Evolutionary conservation across 1,139 yeast genomes (phyloP).

Genomic region (Oligophagozyma castellii): DNA sequence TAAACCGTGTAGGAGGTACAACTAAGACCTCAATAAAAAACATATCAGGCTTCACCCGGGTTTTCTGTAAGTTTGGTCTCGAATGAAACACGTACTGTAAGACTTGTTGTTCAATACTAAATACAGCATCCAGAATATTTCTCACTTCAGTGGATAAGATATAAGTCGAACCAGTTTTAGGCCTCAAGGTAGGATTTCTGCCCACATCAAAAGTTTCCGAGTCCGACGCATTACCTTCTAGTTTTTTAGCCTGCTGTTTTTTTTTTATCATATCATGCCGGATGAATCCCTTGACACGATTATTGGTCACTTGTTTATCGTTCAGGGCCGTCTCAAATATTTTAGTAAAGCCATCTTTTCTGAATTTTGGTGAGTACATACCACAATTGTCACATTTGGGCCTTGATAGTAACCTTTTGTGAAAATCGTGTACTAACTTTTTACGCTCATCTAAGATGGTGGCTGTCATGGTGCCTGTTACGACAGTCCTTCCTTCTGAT

Average conservation of each 20-base stretch:
- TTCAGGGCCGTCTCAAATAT: conserved; percentile 77
- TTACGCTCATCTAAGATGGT: conserved; percentile 84
- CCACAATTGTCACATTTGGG: conserved; percentile 92
- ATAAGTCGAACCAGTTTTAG: conserved; percentile 66
- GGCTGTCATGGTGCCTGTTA: conserved; percentile 62
- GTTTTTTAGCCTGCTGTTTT: conserved; percentile 15
- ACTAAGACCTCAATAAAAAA: conserved; percentile 79
- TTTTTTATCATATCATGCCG: conserved; percentile 60
- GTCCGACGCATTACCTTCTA: conserved; percentile 17
- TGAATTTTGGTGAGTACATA: conserved; percentile 83
- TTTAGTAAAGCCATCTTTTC: conserved; percentile 91
- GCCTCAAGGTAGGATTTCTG: conserved; percentile 32
- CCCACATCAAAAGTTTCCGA: conserved; percentile 20
- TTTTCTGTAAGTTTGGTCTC: conserved; percentile 44
- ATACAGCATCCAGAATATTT: conserved; percentile 61
- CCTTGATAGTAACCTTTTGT: conserved; percentile 57
- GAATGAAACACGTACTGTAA: conserved; percentile 61
- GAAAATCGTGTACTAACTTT: conserved; percentile 56
- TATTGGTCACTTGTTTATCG: conserved; percentile 69
- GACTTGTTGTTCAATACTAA: conserved; percentile 53
- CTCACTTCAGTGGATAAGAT: conserved; percentile 78
- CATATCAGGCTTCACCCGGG: conserved; percentile 59
- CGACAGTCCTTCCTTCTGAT: conserved; percentile 58
- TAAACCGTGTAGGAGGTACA: conserved; percentile 93
- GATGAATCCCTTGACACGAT: conserved; percentile 64